A percentile compares a stretch with the other conserved stretches of the same genome.
Evolutionary conservation across 1,284 basidiomycete species (phyloP).

Genomic region (Cryptococcus sp.): DNA sequence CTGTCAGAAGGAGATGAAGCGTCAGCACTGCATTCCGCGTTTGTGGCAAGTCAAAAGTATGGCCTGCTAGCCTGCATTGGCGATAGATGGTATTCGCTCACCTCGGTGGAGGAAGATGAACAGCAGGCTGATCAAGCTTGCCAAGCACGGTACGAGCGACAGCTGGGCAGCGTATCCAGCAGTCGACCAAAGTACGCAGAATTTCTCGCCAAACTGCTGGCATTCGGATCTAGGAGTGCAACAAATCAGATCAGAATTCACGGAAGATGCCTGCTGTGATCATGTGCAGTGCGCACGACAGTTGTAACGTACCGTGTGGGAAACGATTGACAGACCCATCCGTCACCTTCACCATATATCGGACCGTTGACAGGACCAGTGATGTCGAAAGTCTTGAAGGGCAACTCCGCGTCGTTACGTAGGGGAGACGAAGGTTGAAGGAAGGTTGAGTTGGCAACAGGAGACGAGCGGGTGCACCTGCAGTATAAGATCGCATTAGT

Average conservation of each 20-base stretch:
- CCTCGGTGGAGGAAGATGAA: slow-evolving; percentile 53
- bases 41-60: neutral
- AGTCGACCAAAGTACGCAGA: slow-evolving; percentile 48
- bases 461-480: slow-evolving; percentile 46
- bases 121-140: slow-evolving; percentile 45
- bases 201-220: slow-evolving; percentile 47
- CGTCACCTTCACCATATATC: slow-evolving; percentile 28
- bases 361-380: slow-evolving; percentile 16
- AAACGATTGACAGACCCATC: slow-evolving; percentile 48
- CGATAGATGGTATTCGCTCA: slow-evolving; percentile 9
- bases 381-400: neutral
- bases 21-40: neutral
- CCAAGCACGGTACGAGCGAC: slow-evolving; percentile 49
- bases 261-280: neutral
- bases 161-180: slow-evolving; percentile 51
- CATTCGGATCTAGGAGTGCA: slow-evolving; percentile 44
- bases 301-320: slow-evolving; percentile 40
- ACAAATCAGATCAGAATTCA: too few species aligned
- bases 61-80: too few species aligned
- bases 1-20: slow-evolving; percentile 8
- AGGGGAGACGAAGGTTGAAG: slow-evolving; percentile 40
- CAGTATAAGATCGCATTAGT: slow-evolving; percentile 23
- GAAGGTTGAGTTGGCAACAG: slow-evolving; percentile 27
- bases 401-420: neutral
- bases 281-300: neutral